phyloP scores from a whole-genome alignment of 192 early-diverging fungal species.

The Podila horticola region DNA sequence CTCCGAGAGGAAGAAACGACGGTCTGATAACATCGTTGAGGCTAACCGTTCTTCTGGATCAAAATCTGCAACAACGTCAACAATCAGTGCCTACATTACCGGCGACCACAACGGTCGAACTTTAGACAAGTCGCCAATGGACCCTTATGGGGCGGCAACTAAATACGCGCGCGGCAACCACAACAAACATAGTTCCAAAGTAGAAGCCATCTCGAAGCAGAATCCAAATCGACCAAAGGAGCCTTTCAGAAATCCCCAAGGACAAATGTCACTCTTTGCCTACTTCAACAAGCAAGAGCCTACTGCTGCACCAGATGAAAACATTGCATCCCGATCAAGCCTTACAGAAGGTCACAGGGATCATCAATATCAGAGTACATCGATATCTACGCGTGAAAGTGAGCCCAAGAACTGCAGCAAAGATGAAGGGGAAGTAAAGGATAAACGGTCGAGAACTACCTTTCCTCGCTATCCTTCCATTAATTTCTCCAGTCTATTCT shows the following conservation, averaged over 20 bases:
- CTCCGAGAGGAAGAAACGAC: conserved; percentile 1
- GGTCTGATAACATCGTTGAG: background rate
- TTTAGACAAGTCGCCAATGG: conserved; percentile 8
- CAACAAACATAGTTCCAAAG: no score
- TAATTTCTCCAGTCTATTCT: conserved; percentile 39
- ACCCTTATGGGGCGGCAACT: conserved; percentile 6
- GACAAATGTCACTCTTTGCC: conserved; percentile 32
- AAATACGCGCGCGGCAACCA: background rate
- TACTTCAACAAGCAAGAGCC: conserved; percentile 38
- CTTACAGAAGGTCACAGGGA: background rate
- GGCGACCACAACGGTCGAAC: background rate
- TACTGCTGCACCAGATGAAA: background rate
- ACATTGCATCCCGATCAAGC: background rate
- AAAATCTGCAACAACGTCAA: background rate
- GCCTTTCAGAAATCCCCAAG: conserved; percentile 13
- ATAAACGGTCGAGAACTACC: background rate
- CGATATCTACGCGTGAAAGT: background rate
- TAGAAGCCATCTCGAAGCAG: background rate
- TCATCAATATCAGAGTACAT: background rate
- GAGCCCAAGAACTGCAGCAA: background rate
- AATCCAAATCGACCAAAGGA: background rate
- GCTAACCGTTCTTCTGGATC: background rate
- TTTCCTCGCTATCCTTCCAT: conserved; percentile 35
- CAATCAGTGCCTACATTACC: background rate
- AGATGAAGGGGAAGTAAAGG: background rate